Base-by-base conservation (phyloP, 1,284 basidiomycete genomes). In the Moniliella sp. region DNA sequence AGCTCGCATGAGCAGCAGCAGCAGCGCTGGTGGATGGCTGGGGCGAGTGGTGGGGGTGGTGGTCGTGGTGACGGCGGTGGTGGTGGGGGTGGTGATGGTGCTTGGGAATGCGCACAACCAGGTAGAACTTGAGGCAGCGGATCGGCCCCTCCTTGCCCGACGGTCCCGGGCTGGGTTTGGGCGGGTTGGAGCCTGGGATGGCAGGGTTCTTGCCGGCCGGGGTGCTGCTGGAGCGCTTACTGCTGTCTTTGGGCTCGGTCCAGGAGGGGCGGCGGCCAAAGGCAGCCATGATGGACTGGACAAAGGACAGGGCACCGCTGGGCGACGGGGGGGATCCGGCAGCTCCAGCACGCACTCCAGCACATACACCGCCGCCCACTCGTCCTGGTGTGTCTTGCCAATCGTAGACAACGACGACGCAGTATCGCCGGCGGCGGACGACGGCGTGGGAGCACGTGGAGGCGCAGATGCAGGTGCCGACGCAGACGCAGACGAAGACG, bases 291-390 rank as follows among this genome's bases (percentile, higher is more conserved):
- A 54, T 51, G 30, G 41, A 41, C 37, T 54, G 50, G 7, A 51
- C 49, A 4, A 54, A 34, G 15, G 39, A 39, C 17, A 43, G 36
- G 1, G 39, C 35, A n/a, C n/a, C n/a, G 32, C 33, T 40, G n/a
- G 32, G 15, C 18, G 27, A 25, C n/a, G 25, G 16, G n/a, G n/a
- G 26, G 21, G 34, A 15, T 49, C 47, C 15, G 36, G 37, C n/a
- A 50, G 35, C 29, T 51, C 45, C 32, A 54, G 40, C 4, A 54
- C 50, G 19, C 50, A 54, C 29, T 54, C 45, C 18, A 54, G 48
- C n/a, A 54, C 34, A 23, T 54, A 48, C n/a, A 54, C 45, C 32
- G 48, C 49, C 21, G 38, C 44, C 28, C 37, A 51, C 1, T 39
- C 46, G 26, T 49, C 44, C 15, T 9, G 7, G 2, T 38, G 26